Percentiles rank a stretch among this genome's conserved stretches.
These are phyloP conservation scores for Chalciporus sphaerocephalus DNA, from an alignment of 768 basidiomycete species.

Conservation along the genomic window DNA sequence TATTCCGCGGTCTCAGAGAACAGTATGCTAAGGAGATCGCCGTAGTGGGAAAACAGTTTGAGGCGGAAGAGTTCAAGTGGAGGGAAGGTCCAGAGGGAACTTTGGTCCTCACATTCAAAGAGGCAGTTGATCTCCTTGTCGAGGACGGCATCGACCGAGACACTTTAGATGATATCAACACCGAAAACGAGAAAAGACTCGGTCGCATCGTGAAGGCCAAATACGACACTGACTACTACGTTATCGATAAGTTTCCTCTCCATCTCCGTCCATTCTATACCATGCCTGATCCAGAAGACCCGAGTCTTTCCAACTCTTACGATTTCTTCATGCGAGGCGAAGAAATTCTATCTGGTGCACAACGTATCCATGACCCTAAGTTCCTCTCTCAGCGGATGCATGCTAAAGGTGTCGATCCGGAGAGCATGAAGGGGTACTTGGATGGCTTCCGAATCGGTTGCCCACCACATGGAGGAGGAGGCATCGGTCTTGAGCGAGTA, in stretches of 20 bases:
- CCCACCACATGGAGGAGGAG: slow-evolving; percentile 94
- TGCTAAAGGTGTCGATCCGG: slow-evolving; percentile 83
- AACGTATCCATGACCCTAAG: slow-evolving; percentile 89
- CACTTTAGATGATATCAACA: slow-evolving; percentile 87
- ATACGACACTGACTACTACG: slow-evolving; percentile 97
- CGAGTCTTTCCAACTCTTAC: slow-evolving; percentile 95
- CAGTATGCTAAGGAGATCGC: slow-evolving; percentile 81
- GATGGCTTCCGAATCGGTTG: slow-evolving; percentile 95
- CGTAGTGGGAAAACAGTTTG: slow-evolving; percentile 79
- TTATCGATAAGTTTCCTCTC: slow-evolving; percentile 98
- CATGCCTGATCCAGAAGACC: slow-evolving; percentile 93
- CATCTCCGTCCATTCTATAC: slow-evolving; percentile 97
- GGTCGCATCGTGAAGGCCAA: slow-evolving; percentile 87
- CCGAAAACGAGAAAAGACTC: slow-evolving; percentile 91
- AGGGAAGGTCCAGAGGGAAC: slow-evolving; percentile 66
- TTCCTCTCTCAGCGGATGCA: slow-evolving; percentile 84
- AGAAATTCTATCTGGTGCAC: slow-evolving; percentile 97
- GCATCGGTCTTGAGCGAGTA: slow-evolving; percentile 92
- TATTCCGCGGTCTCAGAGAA: slow-evolving; percentile 81
- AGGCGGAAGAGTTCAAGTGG: slow-evolving; percentile 95
- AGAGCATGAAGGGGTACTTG: slow-evolving; percentile 86
- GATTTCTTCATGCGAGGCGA: slow-evolving; percentile 99
- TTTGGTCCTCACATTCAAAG: slow-evolving; percentile 74
- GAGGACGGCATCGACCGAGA: slow-evolving; percentile 81
- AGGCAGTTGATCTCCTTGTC: slow-evolving; percentile 83